Percentiles rank a stretch among this genome's conserved stretches.
Evolutionary conservation across 768 basidiomycete species (phyloP).

Genomic region (Coprinopsis marcescibilis): DNA sequence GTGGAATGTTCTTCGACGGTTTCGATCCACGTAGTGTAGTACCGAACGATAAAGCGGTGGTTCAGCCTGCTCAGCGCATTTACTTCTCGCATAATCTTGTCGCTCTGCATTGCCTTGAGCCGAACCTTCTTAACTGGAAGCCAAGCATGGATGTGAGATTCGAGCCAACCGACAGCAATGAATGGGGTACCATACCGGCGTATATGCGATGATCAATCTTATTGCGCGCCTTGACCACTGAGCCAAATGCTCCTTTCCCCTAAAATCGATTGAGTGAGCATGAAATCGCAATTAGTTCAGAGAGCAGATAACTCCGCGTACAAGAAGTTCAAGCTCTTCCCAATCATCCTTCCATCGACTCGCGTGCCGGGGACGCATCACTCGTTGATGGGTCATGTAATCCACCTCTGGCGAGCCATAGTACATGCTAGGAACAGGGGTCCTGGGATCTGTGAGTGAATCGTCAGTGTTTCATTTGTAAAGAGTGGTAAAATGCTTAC

Average conservation of each 20-base stretch:
- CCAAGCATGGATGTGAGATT: conserved; percentile 3
- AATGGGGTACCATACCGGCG: conserved; percentile 45
- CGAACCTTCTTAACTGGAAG: conserved; percentile 81
- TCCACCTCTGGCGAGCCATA: conserved; percentile 62
- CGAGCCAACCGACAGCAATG: background rate
- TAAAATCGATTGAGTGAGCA: conserved; percentile 22
- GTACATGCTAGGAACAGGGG: conserved; percentile 39
- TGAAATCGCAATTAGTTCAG: background rate
- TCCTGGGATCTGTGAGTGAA: conserved; percentile 33
- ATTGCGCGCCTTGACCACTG: conserved; percentile 92
- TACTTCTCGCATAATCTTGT: conserved; percentile 87
- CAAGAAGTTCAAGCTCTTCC: conserved; percentile 86
- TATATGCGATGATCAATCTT: conserved; percentile 83
- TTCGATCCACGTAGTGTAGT: conserved; percentile 91
- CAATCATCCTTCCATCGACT: conserved; percentile 93
- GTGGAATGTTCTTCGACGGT: conserved; percentile 47
- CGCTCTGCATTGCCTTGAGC: conserved; percentile 69
- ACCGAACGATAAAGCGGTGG: conserved; percentile 88
- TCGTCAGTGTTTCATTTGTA: background rate
- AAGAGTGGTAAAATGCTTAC: background rate
- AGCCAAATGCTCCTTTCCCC: conserved; percentile 89
- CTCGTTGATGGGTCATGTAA: conserved; percentile 39
- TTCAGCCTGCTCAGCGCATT: conserved; percentile 82
- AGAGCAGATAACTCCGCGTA: conserved; percentile 21
- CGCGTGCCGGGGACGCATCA: conserved; percentile 36